These are phyloP conservation scores for Rhizodiscina lignyota DNA, from an alignment of 495 filamentous ascomycete genomes.

Conservation along the genomic window DNA sequence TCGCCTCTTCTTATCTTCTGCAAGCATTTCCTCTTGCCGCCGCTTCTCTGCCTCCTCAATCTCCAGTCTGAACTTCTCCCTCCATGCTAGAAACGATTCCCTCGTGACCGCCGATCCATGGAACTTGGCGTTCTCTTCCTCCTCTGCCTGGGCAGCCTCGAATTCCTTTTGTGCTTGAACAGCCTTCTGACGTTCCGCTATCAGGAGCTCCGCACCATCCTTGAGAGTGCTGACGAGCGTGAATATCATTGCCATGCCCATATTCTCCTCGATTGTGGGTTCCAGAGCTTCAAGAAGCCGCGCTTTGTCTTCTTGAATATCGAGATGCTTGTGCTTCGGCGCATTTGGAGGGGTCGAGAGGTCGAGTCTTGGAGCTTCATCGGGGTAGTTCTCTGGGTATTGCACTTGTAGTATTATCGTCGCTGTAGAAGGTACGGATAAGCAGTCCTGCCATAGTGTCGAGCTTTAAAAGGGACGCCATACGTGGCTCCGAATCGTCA, in stretches of 20 bases:
- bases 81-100: constrained; percentile 74
- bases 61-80: constrained; percentile 60
- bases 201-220: constrained; percentile 68
- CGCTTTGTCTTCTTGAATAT: constrained; percentile 51
- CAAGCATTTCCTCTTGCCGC: constrained; percentile 52
- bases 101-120: constrained; percentile 73
- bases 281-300: constrained; percentile 50
- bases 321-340: constrained; percentile 42
- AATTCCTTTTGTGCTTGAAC: constrained; percentile 46
- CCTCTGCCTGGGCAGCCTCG: constrained; percentile 52
- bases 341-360: constrained; percentile 55
- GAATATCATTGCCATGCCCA: constrained; percentile 98
- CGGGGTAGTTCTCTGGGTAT: constrained; percentile 77
- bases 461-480: too few species aligned
- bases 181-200: constrained; percentile 48
- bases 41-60: constrained; percentile 50
- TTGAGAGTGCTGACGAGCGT: constrained; percentile 74
- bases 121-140: constrained; percentile 92
- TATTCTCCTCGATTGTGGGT: constrained; percentile 64
- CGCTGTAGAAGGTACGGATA: constrained; percentile 21
- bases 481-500: constrained; percentile 35
- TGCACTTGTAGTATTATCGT: constrained; percentile 64
- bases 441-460: constrained; percentile 20
- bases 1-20: constrained; percentile 48
- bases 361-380: constrained; percentile 64